phyloP scores from a whole-genome alignment of 139 green algal genomes.

The Tetradesmus obliquus region DNA sequence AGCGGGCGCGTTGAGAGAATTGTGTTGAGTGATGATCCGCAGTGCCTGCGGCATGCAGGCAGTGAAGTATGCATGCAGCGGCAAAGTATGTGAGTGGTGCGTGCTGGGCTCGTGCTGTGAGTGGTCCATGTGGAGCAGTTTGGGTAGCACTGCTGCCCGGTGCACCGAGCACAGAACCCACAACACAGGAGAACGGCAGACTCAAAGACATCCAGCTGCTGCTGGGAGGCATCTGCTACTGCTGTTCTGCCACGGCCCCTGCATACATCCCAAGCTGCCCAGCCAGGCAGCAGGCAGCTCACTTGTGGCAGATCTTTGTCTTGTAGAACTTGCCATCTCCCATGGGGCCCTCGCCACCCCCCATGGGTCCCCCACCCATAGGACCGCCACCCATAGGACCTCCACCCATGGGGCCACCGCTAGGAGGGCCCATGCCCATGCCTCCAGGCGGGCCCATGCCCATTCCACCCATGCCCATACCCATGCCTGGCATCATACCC shows the following conservation, averaged over 20 bases:
- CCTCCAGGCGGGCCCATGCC: slow-evolving; percentile 15
- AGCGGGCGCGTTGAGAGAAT: no score
- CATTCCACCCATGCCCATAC: slow-evolving; percentile 30
- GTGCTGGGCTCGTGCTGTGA: no score
- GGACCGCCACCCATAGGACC: background rate
- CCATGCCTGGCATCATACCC: slow-evolving; percentile 35
- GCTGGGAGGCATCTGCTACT: background rate
- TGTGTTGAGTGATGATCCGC: no score
- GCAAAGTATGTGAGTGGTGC: no score
- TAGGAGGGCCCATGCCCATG: slow-evolving; percentile 1
- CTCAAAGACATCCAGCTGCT: background rate
- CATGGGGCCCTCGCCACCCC: background rate
- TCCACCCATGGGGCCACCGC: background rate
- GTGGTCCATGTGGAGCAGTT: no score
- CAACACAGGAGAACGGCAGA: no score
- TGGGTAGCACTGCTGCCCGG: no score
- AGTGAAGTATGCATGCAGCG: background rate
- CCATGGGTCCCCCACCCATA: background rate
- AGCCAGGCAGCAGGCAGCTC: background rate
- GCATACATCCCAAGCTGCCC: background rate
- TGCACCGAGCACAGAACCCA: no score
- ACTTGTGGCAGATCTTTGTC: slow-evolving; percentile 40
- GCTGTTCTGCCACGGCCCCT: background rate
- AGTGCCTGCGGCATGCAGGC: background rate
- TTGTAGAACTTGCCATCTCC: slow-evolving; percentile 41